phyloP scores from a whole-genome alignment of 345 rosid genomes.

The Citrus unshiu region DNA sequence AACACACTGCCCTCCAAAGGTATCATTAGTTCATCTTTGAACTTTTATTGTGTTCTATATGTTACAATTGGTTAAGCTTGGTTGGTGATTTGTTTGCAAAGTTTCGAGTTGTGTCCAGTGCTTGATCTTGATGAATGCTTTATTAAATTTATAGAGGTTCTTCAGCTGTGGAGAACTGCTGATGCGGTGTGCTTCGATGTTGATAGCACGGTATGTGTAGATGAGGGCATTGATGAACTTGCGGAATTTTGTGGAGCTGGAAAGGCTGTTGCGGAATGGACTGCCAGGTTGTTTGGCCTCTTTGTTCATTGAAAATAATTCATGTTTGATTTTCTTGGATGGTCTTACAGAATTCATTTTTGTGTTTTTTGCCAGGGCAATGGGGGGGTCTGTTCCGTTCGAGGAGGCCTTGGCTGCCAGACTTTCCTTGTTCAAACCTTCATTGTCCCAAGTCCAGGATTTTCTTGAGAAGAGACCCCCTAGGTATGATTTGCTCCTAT shows the following conservation, averaged over 20 bases:
- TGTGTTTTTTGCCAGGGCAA: slow-evolving; percentile 56
- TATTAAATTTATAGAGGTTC: slow-evolving; percentile 46
- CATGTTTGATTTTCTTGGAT: background rate
- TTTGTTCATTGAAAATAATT: slow-evolving; percentile 4
- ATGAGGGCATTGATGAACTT: slow-evolving; percentile 97
- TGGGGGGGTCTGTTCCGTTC: slow-evolving; percentile 95
- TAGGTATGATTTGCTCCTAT: slow-evolving; percentile 40
- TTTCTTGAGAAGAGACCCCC: slow-evolving; percentile 78
- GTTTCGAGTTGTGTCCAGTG: background rate
- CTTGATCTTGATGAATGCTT: slow-evolving; percentile 20
- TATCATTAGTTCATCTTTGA: slow-evolving; percentile 2
- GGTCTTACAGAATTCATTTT: slow-evolving; percentile 4
- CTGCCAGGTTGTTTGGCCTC: slow-evolving; percentile 61
- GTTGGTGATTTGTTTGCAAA: background rate
- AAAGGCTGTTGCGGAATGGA: slow-evolving; percentile 95
- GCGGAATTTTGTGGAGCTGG: slow-evolving; percentile 99
- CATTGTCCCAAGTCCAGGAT: slow-evolving; percentile 67
- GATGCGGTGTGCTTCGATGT: slow-evolving; percentile 95
- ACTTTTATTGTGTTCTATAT: background rate
- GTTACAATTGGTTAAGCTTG: background rate
- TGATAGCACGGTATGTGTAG: slow-evolving; percentile 94
- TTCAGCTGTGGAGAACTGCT: slow-evolving; percentile 69
- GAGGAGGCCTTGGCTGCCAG: slow-evolving; percentile 95
- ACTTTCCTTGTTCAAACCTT: slow-evolving; percentile 81
- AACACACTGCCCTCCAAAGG: slow-evolving; percentile 62